A percentile compares a stretch with the other conserved stretches of the same genome.
Evolutionary conservation across 2,329 filamentous ascomycete species (phyloP).

Genomic region (Cercospora zeae-maydis): DNA sequence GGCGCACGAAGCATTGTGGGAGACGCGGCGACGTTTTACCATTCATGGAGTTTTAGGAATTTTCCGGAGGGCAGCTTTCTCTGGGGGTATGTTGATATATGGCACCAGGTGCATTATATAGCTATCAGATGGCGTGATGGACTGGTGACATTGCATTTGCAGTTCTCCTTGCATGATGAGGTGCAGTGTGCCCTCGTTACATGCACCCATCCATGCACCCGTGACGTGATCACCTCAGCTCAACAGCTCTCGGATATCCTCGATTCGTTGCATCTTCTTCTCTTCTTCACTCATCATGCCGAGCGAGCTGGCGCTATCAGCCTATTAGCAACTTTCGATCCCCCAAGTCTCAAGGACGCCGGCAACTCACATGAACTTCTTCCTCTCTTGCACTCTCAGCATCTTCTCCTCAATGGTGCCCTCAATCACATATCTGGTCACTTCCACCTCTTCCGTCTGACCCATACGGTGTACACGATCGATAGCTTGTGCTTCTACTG

Average conservation of each 20-base stretch:
- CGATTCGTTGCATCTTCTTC: conserved; percentile 82
- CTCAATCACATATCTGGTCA: conserved; percentile 83
- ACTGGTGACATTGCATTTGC: background rate
- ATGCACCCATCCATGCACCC: background rate
- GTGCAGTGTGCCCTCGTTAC: no score
- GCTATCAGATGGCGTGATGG: background rate
- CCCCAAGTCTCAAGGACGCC: background rate
- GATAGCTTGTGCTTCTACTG: conserved; percentile 93
- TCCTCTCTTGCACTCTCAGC: conserved; percentile 87
- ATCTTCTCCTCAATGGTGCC: conserved; percentile 94
- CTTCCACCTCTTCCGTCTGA: conserved; percentile 78
- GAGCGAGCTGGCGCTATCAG: conserved; percentile 76
- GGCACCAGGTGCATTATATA: background rate
- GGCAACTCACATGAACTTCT: conserved; percentile 82
- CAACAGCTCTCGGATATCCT: conserved; percentile 89
- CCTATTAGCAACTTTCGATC: conserved; percentile 26
- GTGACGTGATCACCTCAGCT: conserved; percentile 44
- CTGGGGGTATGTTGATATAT: background rate
- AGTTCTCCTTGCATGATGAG: background rate
- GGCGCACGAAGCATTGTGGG: background rate
- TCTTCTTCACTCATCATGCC: conserved; percentile 96
- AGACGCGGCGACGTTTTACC: background rate
- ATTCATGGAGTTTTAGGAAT: background rate
- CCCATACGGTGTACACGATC: conserved; percentile 98
- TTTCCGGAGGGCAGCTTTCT: background rate